phyloP scores from a whole-genome alignment of 257 asterid genomes.

The Solanum appendiculatum region DNA sequence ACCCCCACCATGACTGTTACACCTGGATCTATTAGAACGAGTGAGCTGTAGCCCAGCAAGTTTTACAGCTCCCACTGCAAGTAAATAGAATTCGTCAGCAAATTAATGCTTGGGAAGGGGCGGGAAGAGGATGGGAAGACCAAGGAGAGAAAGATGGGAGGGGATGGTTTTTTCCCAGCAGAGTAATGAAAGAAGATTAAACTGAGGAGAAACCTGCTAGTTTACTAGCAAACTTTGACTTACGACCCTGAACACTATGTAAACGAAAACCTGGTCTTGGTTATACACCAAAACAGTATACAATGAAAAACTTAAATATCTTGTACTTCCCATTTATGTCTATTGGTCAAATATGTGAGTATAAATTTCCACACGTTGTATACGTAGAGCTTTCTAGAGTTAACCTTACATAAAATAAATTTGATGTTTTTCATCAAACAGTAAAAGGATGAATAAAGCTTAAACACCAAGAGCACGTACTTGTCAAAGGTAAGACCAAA shows the following conservation, averaged over 20 bases:
- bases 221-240: background rate
- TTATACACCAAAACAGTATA: background rate
- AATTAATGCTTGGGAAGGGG: background rate
- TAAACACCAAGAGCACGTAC: background rate
- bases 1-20: constrained; percentile 51
- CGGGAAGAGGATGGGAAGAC: background rate
- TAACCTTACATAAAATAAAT: background rate
- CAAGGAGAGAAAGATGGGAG: background rate
- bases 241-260: background rate
- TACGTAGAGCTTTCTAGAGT: background rate
- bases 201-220: background rate
- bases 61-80: constrained; percentile 53
- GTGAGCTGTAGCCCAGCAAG: constrained; percentile 39
- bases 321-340: background rate
- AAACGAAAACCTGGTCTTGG: background rate
- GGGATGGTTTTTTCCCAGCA: background rate
- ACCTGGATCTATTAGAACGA: constrained; percentile 33
- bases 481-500: background rate
- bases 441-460: background rate
- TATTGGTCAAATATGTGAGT: background rate
- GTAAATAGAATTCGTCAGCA: background rate
- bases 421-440: background rate
- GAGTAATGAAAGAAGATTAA: background rate
- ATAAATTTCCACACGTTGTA: background rate
- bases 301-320: background rate